Conservation (phyloP, 2,329 filamentous ascomycete genomes). For the Plenodomus lindquistii region DNA sequence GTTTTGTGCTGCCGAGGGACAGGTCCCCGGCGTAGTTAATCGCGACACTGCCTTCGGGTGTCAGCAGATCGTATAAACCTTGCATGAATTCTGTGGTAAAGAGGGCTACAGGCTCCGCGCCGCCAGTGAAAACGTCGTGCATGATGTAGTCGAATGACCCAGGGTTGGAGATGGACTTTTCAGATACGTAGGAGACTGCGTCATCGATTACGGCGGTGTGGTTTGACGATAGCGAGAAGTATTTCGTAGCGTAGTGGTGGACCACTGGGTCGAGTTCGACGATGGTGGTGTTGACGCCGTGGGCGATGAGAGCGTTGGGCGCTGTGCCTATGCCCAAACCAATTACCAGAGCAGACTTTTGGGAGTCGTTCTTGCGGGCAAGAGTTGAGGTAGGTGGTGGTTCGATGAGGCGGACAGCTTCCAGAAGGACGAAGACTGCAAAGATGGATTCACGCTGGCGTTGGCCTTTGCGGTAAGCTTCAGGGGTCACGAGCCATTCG, state of each 20-base stretch:
- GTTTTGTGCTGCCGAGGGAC: slow-evolving; percentile 71
- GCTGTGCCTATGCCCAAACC: slow-evolving; percentile 93
- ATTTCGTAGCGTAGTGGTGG: slow-evolving; percentile 77
- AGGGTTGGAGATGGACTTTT: slow-evolving; percentile 52
- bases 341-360: slow-evolving; percentile 82
- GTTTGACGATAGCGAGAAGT: slow-evolving; percentile 78
- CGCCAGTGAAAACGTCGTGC: slow-evolving; percentile 97
- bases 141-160: slow-evolving; percentile 84
- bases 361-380: slow-evolving; percentile 56
- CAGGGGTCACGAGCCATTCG: slow-evolving; percentile 72
- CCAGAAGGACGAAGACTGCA: slow-evolving; percentile 92
- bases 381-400: slow-evolving; percentile 9
- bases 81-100: slow-evolving; percentile 86
- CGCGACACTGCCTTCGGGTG: slow-evolving; percentile 78
- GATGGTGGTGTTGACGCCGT: slow-evolving; percentile 89
- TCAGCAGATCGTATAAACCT: slow-evolving; percentile 71
- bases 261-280: slow-evolving; percentile 94
- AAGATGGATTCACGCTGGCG: slow-evolving; percentile 84
- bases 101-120: slow-evolving; percentile 83
- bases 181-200: slow-evolving; percentile 69
- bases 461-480: slow-evolving; percentile 46
- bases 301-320: slow-evolving; percentile 80
- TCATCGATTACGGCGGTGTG: slow-evolving; percentile 82
- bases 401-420: slow-evolving; percentile 83
- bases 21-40: slow-evolving; percentile 98